Conservation (phyloP, 1,139 yeast genomes). For the Hemisphaericaspora lyxosophila region DNA sequence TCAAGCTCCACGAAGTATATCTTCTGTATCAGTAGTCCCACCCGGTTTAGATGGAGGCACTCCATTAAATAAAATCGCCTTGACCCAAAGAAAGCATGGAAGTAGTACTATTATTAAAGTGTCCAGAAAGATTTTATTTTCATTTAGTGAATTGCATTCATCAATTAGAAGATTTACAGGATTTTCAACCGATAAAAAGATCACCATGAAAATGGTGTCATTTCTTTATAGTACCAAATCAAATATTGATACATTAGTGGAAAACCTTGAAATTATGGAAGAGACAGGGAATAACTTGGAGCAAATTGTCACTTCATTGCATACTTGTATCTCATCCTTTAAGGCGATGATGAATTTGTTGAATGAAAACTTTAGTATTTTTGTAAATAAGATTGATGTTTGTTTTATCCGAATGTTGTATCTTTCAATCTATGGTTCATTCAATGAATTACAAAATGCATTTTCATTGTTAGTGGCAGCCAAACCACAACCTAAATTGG, state of each 20-base stretch:
- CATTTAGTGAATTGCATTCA: slow-evolving; percentile 70
- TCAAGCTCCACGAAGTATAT: neutral
- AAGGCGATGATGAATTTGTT: slow-evolving; percentile 51
- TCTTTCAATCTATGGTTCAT: slow-evolving; percentile 68
- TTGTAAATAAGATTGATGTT: slow-evolving; percentile 60
- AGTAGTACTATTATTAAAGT: slow-evolving; percentile 42
- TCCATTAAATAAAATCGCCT: slow-evolving; percentile 1
- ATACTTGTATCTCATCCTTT: slow-evolving; percentile 44
- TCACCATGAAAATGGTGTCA: slow-evolving; percentile 59
- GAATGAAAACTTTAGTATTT: slow-evolving; percentile 45
- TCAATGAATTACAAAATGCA: slow-evolving; percentile 74
- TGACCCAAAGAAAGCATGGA: slow-evolving; percentile 16
- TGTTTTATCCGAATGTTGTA: slow-evolving; percentile 73
- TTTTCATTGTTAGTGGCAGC: slow-evolving; percentile 54
- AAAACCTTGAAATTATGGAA: slow-evolving; percentile 57
- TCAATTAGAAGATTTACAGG: slow-evolving; percentile 66
- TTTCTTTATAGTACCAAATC: slow-evolving; percentile 56
- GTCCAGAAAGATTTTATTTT: slow-evolving; percentile 55
- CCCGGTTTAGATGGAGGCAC: no score
- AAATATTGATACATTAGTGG: slow-evolving; percentile 59
- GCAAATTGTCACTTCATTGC: slow-evolving; percentile 31
- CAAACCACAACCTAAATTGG: neutral
- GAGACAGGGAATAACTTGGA: slow-evolving; percentile 34
- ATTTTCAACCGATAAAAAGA: slow-evolving; percentile 63
- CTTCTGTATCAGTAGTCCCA: slow-evolving; percentile 3